Evolutionary conservation across 306 rosid species (phyloP), one percentile per base, ranked within the genome.

Genomic region (Begonia loranthoides): DNA sequence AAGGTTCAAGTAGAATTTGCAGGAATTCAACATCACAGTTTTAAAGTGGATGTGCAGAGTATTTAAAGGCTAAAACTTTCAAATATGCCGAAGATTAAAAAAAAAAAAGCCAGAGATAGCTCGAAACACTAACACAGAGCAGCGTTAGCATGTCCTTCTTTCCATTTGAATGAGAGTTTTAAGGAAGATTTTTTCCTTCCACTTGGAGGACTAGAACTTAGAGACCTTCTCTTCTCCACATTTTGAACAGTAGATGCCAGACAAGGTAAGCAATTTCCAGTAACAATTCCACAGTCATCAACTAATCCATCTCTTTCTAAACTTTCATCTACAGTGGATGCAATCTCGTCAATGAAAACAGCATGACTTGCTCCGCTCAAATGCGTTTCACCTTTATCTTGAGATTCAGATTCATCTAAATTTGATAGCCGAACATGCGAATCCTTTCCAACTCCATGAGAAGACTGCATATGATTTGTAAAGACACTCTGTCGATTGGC

Each of bases 251-350:
- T 75, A 15, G 99, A 78, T 46, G 80, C 82, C 67, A 92, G 95
- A 70, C 87, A 92, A 12, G 99, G 94, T 70, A 92, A 74, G 64
- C 99, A 92, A 64, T 71, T 78, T 71, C 72, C 75, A 11, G 95
- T 88, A 54, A 83, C 70, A 73, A 90, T 90, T 66, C 95, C 95
- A 59, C 99, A 90, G 51, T 82, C 73, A 36, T 92, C 94, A 69
- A 86, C 47, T 39, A 80, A 13, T 17, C 66, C 82, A 22, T 69
- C 96, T 71, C 71, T 83, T 60, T 66, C 66, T 21, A 85, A 70
- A 64, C 60, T 72, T 8, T 76, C 88, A 44, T 81, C 94, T 33
- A 65, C 79, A 0, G 79, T 73, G 12, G 90, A 72, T 59, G 93
- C 75, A 39, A 86, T 82, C 44, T 85, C 92, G 39, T 90, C 84